Evolutionary conservation across 805 yeast species (phyloP).

Genomic region (Candida adriatica): DNA sequence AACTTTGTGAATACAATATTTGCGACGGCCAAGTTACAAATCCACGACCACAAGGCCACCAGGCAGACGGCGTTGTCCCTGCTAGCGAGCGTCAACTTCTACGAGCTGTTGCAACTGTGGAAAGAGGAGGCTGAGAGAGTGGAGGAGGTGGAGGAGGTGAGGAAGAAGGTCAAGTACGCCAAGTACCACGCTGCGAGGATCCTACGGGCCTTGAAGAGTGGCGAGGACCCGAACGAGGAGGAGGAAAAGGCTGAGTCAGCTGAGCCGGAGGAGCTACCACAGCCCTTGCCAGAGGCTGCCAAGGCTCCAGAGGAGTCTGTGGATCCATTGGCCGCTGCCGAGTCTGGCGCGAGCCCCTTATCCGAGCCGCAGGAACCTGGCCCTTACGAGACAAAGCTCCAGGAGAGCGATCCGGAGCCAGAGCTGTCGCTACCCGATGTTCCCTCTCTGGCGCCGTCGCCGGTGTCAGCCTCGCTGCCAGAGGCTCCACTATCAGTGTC

Average conservation of each 20-base stretch:
- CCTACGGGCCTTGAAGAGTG: conserved; percentile 38
- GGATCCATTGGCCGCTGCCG: conserved; percentile 1
- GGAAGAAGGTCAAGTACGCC: conserved; percentile 46
- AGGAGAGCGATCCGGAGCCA: background rate
- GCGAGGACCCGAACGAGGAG: conserved; percentile 50
- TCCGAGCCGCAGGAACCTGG: conserved; percentile 2
- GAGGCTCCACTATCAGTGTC: background rate
- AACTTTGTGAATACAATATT: conserved; percentile 56
- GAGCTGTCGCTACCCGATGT: conserved; percentile 4
- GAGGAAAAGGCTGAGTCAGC: conserved; percentile 2
- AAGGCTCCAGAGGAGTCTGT: background rate
- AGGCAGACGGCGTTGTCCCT: conserved; percentile 44
- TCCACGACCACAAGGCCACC: conserved; percentile 35
- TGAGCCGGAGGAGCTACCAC: conserved; percentile 2
- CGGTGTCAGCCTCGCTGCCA: background rate
- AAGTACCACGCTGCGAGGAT: conserved; percentile 59
- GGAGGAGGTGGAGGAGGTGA: conserved; percentile 27
- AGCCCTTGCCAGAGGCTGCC: background rate
- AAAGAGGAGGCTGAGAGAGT: conserved; percentile 24
- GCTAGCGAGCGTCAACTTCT: conserved; percentile 48
- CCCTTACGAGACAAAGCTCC: conserved; percentile 5
- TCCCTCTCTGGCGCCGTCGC: conserved; percentile 5
- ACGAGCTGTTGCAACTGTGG: conserved; percentile 45
- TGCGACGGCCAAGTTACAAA: conserved; percentile 42
- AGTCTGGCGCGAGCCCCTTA: conserved; percentile 7